phyloP scores from a whole-genome alignment of 2,329 filamentous ascomycete species.

The Diatrype stigma region DNA sequence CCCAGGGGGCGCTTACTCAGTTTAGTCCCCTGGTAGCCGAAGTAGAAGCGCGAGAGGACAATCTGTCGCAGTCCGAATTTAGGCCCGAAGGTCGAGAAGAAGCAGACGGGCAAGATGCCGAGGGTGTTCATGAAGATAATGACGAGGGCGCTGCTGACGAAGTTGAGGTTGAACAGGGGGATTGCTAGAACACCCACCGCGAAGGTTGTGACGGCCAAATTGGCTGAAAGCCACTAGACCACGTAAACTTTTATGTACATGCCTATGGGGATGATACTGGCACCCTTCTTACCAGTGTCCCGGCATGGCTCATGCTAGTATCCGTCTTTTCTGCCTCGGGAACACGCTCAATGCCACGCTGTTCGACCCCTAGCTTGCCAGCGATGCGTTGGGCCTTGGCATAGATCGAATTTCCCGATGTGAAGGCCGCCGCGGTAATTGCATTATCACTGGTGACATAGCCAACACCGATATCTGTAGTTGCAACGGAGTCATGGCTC shows the following conservation, averaged over 20 bases:
- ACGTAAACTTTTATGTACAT: background rate
- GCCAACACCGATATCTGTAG: conserved; percentile 16
- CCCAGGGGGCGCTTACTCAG: conserved; percentile 45
- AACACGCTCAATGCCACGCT: conserved; percentile 72
- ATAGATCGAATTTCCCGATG: conserved; percentile 17
- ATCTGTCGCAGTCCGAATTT: conserved; percentile 73
- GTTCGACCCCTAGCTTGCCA: conserved; percentile 63
- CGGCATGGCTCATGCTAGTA: conserved; percentile 60
- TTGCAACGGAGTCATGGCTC: conserved; percentile 9
- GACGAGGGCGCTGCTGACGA: conserved; percentile 66
- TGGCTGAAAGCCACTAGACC: conserved; percentile 67
- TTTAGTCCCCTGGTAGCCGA: conserved; percentile 68
- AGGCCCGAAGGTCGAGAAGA: conserved; percentile 74
- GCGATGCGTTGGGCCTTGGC: conserved; percentile 54
- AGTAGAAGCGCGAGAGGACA: conserved; percentile 74
- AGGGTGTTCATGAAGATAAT: conserved; percentile 74
- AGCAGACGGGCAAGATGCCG: conserved; percentile 67
- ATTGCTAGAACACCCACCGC: conserved; percentile 68
- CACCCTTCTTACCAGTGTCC: conserved; percentile 59
- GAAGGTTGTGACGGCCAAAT: conserved; percentile 74
- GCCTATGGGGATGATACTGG: background rate
- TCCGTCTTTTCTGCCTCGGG: conserved; percentile 66
- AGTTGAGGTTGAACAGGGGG: conserved; percentile 66
- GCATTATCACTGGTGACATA: conserved; percentile 15
- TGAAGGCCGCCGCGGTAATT: conserved; percentile 6